Base-by-base conservation (phyloP, 2,329 filamentous ascomycete species). In the Blastomyces silverae region DNA sequence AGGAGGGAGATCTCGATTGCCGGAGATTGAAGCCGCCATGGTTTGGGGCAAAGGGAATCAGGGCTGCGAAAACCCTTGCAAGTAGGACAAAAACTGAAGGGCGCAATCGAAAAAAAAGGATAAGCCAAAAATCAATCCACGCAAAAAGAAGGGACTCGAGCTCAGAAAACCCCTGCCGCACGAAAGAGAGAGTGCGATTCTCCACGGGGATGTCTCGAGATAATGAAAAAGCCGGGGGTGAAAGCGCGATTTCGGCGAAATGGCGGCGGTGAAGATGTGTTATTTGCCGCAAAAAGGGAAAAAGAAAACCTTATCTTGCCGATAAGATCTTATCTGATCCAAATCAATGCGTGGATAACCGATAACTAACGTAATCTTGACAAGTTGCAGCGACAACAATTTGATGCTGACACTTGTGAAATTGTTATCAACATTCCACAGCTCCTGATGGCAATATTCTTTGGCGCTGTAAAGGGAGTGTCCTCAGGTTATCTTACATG, bases 1-100 rank as follows among this genome's bases (percentile, higher is more conserved):
- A 64, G 87, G 86, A 67, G 94, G 94, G 69, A 97, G 84, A 77
- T 96, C 91, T 77, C 93, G 89, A 70, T 78, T 84, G 64, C 86
- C 85, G 34, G 85, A 85, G 37, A 87, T 75, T 34, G 86, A 86
- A 58, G 84, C 80, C 53, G 85, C 86, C 85, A 88, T 87, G 34
- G 46, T 39, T 39, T 20, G 28, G 31, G 53, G 50, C 3, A 31
- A 50, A 39, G 20, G 17, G n/a, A 25, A 10, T 4, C 4, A 15
- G 3, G 11, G 13, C 0, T 20, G 22, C 20, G 13, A 25, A 37
- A 28, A 15, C 20, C 39, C 6, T 13, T 22, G 56, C 39, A 39
- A 17, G 7, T 8, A n/a, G 3, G 37, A 11, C 10, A 25, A 61
- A 20, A 34, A 31, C n/a, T 20, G 25, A 28, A 15, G 55, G 8